phyloP scores from a whole-genome alignment of 805 yeast genomes.

The Saccharomycopsis babjevae region DNA sequence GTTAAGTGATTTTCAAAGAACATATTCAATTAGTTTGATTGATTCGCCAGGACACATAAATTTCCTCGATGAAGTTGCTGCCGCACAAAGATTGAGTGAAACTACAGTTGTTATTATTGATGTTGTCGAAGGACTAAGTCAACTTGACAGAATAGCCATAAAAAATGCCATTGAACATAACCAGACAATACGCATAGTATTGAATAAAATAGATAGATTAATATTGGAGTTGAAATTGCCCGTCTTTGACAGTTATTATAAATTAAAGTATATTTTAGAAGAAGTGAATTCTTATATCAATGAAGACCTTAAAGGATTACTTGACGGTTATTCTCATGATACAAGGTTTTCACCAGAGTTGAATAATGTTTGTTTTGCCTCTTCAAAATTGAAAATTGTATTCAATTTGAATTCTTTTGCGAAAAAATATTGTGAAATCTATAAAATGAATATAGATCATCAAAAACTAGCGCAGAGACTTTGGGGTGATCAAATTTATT shows the following conservation, averaged over 20 bases:
- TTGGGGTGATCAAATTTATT: slow-evolving; percentile 68
- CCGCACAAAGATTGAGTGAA: slow-evolving; percentile 51
- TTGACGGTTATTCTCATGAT: slow-evolving; percentile 22
- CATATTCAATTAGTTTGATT: slow-evolving; percentile 52
- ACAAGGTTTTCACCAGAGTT: slow-evolving; percentile 45
- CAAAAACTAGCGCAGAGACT: slow-evolving; percentile 33
- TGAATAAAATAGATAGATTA: slow-evolving; percentile 83
- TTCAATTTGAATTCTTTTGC: slow-evolving; percentile 66
- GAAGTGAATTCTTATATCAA: slow-evolving; percentile 48
- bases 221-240: slow-evolving; percentile 70
- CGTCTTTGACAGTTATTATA: slow-evolving; percentile 61
- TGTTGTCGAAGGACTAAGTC: slow-evolving; percentile 69
- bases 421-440: slow-evolving; percentile 30
- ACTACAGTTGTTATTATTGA: slow-evolving; percentile 68
- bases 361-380: slow-evolving; percentile 67
- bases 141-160: slow-evolving; percentile 41
- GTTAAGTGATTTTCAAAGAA: slow-evolving; percentile 40
- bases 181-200: slow-evolving; percentile 45
- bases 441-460: slow-evolving; percentile 10
- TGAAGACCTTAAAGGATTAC: slow-evolving; percentile 24
- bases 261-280: slow-evolving; percentile 50
- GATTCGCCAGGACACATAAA: slow-evolving; percentile 93
- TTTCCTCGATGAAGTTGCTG: slow-evolving; percentile 65
- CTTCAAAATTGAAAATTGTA: slow-evolving; percentile 48
- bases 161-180: slow-evolving; percentile 41